Evolutionary conservation across 140 eudicot genomes (phyloP).

Genomic region (Bidens hawaiensis): DNA sequence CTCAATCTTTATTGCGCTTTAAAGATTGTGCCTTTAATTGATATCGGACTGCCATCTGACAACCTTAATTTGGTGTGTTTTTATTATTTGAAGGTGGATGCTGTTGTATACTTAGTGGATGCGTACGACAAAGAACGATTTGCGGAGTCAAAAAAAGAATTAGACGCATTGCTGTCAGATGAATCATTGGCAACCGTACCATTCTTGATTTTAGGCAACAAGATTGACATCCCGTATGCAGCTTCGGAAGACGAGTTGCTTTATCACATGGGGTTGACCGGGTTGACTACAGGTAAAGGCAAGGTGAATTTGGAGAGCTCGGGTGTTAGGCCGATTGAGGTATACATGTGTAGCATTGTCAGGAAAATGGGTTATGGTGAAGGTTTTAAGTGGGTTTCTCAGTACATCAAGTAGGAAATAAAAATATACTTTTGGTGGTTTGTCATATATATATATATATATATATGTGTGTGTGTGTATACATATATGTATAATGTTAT

Average conservation of each 20-base stretch:
- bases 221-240: conserved; percentile 81
- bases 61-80: too few relatives aligned
- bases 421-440: background rate
- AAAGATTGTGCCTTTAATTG: too few relatives aligned
- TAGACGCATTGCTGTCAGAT: conserved; percentile 81
- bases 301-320: conserved; percentile 73
- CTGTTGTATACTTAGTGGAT: conserved; percentile 81
- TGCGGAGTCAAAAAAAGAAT: conserved; percentile 80
- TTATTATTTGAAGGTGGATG: conserved; percentile 53
- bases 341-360: conserved; percentile 93
- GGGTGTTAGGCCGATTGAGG: conserved; percentile 84
- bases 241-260: conserved; percentile 87
- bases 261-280: conserved; percentile 58
- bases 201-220: conserved; percentile 75
- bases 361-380: conserved; percentile 96
- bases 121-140: too few relatives aligned
- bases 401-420: too few relatives aligned
- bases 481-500: too few relatives aligned
- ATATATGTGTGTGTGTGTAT: too few relatives aligned
- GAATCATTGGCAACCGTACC: conserved; percentile 86
- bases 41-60: too few relatives aligned
- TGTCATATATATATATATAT: conserved; percentile 2
- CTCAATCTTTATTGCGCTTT: too few relatives aligned
- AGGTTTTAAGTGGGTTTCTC: too few relatives aligned
- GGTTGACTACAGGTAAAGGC: conserved; percentile 84